Base-by-base conservation (phyloP, 768 basidiomycete genomes). In the Psilocybe sp. region DNA sequence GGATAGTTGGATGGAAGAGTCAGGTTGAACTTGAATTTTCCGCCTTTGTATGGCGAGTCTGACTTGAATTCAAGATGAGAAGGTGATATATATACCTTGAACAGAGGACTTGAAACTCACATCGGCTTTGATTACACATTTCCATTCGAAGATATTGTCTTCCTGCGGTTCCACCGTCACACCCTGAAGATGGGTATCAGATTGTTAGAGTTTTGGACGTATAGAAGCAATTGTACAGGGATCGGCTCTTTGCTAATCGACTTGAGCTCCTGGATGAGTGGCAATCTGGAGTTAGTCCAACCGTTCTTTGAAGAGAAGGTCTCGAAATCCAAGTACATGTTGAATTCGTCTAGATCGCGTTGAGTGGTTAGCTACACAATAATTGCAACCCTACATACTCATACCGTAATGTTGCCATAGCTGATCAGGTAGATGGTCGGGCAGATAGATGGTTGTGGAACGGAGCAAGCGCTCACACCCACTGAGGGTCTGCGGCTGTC, bases 41-140 rank as follows among this genome's bases (percentile, higher is more conserved):
- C 91, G 45, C 78, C 79, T 67, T 85, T 89, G 77, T 93, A 93
- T 0, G 91, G 92, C 23, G 87, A 88, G 56, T 87, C 83, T 40
- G 80, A 61, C 90, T 92, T 18, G 33, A 16, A 6, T 38, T 20
- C 37, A 45, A 18, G 16, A 20, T 23, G 16, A 36, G 40, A 28
- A 46, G 5, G 35, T 14, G 40, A 35, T 43, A 18, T n/a, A n/a
- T n/a, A 38, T 15, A 41, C 14, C 45, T 36, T 34, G 39, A 36
- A 40, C n/a, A 35, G 34, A 46, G 39, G 38, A 18, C 49, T 38
- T 51, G 38, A 46, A 38, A 68, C 85, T 55, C 55, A 92, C 90
- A 41, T 81, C 74, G 48, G 85, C 90, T 63, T 85, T 89, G 57
- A 92, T 80, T 9, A 75, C 63, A 56, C 90, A 89, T 50, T 85